phyloP scores from a whole-genome alignment of 2,329 filamentous ascomycete species.

The Calonectria pteridis region DNA sequence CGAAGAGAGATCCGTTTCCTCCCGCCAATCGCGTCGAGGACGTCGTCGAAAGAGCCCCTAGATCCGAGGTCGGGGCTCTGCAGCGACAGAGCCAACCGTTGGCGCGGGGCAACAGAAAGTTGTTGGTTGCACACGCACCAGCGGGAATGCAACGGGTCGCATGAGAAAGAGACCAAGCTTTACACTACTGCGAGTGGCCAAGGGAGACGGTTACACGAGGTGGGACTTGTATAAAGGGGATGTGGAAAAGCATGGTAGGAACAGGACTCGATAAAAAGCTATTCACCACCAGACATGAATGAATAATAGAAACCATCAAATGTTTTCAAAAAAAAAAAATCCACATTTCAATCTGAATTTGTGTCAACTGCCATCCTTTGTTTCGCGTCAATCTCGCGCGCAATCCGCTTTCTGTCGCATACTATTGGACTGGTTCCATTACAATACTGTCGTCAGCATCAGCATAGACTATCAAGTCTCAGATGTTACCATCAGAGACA shows the following conservation, averaged over 20 bases:
- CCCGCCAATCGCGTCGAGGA: slow-evolving; percentile 8
- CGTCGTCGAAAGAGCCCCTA: background rate
- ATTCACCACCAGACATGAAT: slow-evolving; percentile 33
- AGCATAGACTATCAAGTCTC: background rate
- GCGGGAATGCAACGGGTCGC: slow-evolving; percentile 12
- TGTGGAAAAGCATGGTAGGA: slow-evolving; percentile 13
- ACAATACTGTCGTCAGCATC: background rate
- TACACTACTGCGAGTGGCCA: slow-evolving; percentile 22
- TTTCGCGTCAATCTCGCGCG: background rate
- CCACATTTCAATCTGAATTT: background rate
- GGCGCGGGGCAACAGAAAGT: slow-evolving; percentile 5
- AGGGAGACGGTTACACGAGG: slow-evolving; percentile 28
- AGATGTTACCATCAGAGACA: background rate
- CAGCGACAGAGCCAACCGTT: slow-evolving; percentile 2
- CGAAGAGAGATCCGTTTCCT: slow-evolving; percentile 20
- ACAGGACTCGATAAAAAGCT: slow-evolving; percentile 33
- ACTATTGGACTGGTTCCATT: background rate
- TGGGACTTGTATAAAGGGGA: slow-evolving; percentile 33
- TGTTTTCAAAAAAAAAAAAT: background rate
- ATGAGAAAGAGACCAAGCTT: slow-evolving; percentile 17
- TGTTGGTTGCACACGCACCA: background rate
- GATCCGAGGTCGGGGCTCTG: slow-evolving; percentile 8
- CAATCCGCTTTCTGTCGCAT: background rate
- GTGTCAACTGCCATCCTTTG: background rate
- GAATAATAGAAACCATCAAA: slow-evolving; percentile 43